Evolutionary conservation across 1,284 basidiomycete species (phyloP).

Genomic region (Moesziomyces globuligerus): DNA sequence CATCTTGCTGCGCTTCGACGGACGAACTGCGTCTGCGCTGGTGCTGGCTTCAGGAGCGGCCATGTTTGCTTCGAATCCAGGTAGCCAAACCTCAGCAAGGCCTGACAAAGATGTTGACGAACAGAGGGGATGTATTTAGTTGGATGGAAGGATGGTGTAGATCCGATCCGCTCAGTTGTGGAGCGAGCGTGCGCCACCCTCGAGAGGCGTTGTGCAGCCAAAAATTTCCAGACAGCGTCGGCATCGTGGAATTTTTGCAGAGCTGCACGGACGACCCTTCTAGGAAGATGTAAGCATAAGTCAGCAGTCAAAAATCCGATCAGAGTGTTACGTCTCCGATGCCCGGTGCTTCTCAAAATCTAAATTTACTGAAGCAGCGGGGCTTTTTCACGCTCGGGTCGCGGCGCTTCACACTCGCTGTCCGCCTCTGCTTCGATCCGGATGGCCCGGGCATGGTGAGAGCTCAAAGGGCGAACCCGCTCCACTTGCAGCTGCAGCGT

Average conservation of each 20-base stretch:
- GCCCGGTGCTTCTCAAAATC: background rate
- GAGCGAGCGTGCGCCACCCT: no score
- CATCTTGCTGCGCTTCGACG: conserved; percentile 50
- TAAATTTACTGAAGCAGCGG: background rate
- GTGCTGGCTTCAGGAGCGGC: conserved; percentile 31
- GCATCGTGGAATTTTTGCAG: conserved; percentile 20
- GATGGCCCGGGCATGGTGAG: conserved; percentile 27
- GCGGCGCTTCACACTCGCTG: background rate
- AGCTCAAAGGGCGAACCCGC: conserved; percentile 1
- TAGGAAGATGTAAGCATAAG: conserved; percentile 15
- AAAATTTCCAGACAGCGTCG: conserved; percentile 12
- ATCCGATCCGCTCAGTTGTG: conserved; percentile 17
- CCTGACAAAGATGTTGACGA: no score
- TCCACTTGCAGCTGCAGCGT: conserved; percentile 2
- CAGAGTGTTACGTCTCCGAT: no score
- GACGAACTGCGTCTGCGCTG: conserved; percentile 37
- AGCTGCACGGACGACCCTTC: background rate
- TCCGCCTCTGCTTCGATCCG: conserved; percentile 19
- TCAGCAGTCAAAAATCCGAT: no score
- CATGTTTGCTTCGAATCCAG: conserved; percentile 5
- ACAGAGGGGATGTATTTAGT: no score
- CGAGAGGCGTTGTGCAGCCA: conserved; percentile 6
- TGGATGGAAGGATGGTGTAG: background rate
- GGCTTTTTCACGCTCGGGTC: conserved; percentile 35
- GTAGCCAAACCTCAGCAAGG: background rate